A percentile compares a stretch with the other conserved stretches of the same genome.
phyloP scores from a whole-genome alignment of 2,329 filamentous ascomycete genomes.

The Erysiphe pulchra region DNA sequence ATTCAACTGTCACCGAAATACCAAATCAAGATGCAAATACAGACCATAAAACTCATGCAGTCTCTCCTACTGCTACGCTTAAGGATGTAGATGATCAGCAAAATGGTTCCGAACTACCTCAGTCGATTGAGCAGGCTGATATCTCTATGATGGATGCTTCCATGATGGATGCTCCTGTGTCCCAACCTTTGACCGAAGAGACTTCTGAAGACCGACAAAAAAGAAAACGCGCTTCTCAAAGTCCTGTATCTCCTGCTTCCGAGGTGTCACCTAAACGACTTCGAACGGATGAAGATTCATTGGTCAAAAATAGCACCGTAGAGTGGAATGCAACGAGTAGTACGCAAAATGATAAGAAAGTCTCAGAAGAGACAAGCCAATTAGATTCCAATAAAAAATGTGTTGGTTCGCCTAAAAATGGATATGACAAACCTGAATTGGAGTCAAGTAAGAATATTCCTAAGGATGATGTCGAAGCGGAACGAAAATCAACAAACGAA shows the following conservation, averaged over 20 bases:
- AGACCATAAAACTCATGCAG: neutral
- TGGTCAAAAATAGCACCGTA: no score
- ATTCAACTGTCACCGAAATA: neutral
- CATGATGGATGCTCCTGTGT: neutral
- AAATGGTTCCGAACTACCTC: neutral
- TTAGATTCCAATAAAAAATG: neutral
- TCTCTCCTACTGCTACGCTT: neutral
- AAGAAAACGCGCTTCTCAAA: slow-evolving; percentile 39
- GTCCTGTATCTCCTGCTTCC: slow-evolving; percentile 28
- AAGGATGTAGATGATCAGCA: neutral
- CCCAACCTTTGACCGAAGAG: slow-evolving; percentile 3
- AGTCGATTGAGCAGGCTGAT: neutral
- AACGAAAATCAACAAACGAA: neutral
- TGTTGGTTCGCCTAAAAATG: neutral
- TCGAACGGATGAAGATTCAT: slow-evolving; percentile 16
- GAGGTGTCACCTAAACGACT: slow-evolving; percentile 28
- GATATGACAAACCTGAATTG: neutral
- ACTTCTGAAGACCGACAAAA: slow-evolving; percentile 30
- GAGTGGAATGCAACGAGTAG: neutral
- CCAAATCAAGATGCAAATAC: neutral
- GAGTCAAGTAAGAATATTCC: neutral
- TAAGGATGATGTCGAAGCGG: neutral
- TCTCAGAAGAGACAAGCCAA: neutral
- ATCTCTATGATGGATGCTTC: neutral
- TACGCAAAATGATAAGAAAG: neutral